Base-by-base conservation (phyloP, 2,329 filamentous ascomycete species). In the Hypoxylon sp. region DNA sequence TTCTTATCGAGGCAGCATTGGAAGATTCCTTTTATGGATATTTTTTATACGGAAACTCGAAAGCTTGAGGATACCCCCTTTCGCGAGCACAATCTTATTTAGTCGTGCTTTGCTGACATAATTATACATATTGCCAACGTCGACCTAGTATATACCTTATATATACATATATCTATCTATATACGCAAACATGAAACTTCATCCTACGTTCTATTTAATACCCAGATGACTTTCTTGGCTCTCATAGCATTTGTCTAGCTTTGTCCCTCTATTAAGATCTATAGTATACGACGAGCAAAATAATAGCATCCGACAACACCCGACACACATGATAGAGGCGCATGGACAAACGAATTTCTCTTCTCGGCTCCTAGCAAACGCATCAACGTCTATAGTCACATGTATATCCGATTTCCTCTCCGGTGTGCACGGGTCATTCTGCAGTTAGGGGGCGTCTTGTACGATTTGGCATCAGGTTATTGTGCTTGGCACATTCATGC, bases 61-160 rank as follows among this genome's bases (percentile, higher is more conserved):
- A 62, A 65, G 63, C 63, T 64, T 66, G 59, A 61, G 62, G 65
- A 68, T 65, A 65, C 62, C 65, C 65, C 64, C 46, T 68, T 61
- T 54, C 52, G 56, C 60, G 61, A 67, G 54, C 59, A 39, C 62
- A 51, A 52, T 30, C 57, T 37, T 56, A 34, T 60, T 39, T 58
- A 34, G 46, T 58, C 34, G 43, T 60, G 56, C 30, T 58, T 48
- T 48, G 49, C 41, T 34, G 34, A 22, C 43, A 43, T 43, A 17
- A 49, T 46, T 56, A 64, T 59, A 57, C 58, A 55, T 60, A 58
- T 59, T 54, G 17, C 15, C 15, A 59, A 24, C 53, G 52, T 50
- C 60, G 55, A 57, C 56, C 30, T 56, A 52, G 17, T 41, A 41
- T 41, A 41, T 41, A n/a, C n/a, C n/a, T n/a, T n/a, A n/a, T n/a